Evolutionary conservation across 106 monocot genomes (phyloP), one percentile per base, ranked within the genome.

Genomic region (Acanthochlamys bracteata): DNA sequence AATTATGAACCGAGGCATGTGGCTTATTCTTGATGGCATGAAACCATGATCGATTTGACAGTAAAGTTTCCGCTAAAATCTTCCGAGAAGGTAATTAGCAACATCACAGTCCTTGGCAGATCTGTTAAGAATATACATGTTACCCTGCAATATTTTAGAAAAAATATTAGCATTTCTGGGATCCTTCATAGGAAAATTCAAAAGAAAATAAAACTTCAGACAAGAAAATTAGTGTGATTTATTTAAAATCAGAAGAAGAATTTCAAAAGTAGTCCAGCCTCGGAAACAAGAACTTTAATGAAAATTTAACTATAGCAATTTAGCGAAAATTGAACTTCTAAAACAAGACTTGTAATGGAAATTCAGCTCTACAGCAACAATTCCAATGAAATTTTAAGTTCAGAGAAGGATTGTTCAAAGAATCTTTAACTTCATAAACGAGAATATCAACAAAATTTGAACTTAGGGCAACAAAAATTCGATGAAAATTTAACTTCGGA

Each of bases 51-150:
- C 80, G 57, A 40, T 80, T 73, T 19, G 68, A 69, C 25, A 83
- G 53, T 15, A 80, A 24, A 33, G 68, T n/a, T 19, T 80, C 66
- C 3, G 77, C 77, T 10, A 83, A 71, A 55, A 63, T 54, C 68
- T 71, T 83, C 33, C 80, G 21, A 89, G 69, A 41, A 73, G 55
- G 70, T 65, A 84, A 53, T 71, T 71, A 7, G 88, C 88, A 41
- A 76, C 43, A 24, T 84, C 88, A 26, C 84, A 71, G 41, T 84
- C 88, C 80, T 78, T 84, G 10, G 84, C 71, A 14, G 84, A 81
- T 66, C 84, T 39, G 49, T 81, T 78, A 8, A 81, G 88, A 33
- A 89, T 89, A 70, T 84, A 84, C 53, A 84, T 78, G 15, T 89
- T 84, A 24, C 75, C 65, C 80, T 78, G 61, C n/a, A 19, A 51